Conservation (phyloP, 495 filamentous ascomycete genomes). For the Letharia lupina region DNA sequence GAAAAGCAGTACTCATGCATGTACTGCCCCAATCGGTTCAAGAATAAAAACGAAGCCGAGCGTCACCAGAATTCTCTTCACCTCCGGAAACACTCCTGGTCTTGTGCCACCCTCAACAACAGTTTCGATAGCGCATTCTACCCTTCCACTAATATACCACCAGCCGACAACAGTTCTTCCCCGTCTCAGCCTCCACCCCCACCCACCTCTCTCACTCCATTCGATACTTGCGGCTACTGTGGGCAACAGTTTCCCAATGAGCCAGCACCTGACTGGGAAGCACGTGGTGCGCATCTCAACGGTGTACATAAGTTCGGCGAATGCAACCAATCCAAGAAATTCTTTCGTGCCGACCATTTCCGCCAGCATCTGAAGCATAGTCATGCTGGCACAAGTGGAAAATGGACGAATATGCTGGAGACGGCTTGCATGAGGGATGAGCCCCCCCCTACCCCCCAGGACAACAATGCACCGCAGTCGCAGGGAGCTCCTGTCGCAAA, state of each 20-base stretch:
- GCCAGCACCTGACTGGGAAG: slow-evolving; percentile 68
- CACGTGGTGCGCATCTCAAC: slow-evolving; percentile 75
- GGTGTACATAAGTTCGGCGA: slow-evolving; percentile 93
- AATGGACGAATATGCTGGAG: slow-evolving; percentile 98
- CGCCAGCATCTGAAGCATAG: slow-evolving; percentile 97
- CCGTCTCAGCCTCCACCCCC: slow-evolving; percentile 31
- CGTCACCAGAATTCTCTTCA: slow-evolving; percentile 96
- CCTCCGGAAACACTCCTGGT: slow-evolving; percentile 94
- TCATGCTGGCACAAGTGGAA: slow-evolving; percentile 91
- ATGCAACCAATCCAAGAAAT: slow-evolving; percentile 97
- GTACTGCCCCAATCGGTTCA: slow-evolving; percentile 92
- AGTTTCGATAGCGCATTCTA: slow-evolving; percentile 78
- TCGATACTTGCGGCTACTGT: slow-evolving; percentile 90
- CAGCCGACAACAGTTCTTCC: slow-evolving; percentile 34
- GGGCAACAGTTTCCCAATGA: slow-evolving; percentile 82
- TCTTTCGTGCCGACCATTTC: slow-evolving; percentile 96
- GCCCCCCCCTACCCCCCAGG: slow-evolving; percentile 27
- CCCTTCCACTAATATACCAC: slow-evolving; percentile 44
- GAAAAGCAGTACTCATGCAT: slow-evolving; percentile 94
- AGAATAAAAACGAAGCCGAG: slow-evolving; percentile 99
- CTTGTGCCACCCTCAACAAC: slow-evolving; percentile 73
- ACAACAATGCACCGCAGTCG: slow-evolving; percentile 13
- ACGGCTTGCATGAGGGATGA: slow-evolving; percentile 97
- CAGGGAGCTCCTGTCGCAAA: slow-evolving; percentile 25
- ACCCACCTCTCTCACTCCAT: slow-evolving; percentile 43